These are phyloP conservation scores for Arachis hypogaea DNA, from an alignment of 306 rosid species.

Conservation along the genomic window DNA sequence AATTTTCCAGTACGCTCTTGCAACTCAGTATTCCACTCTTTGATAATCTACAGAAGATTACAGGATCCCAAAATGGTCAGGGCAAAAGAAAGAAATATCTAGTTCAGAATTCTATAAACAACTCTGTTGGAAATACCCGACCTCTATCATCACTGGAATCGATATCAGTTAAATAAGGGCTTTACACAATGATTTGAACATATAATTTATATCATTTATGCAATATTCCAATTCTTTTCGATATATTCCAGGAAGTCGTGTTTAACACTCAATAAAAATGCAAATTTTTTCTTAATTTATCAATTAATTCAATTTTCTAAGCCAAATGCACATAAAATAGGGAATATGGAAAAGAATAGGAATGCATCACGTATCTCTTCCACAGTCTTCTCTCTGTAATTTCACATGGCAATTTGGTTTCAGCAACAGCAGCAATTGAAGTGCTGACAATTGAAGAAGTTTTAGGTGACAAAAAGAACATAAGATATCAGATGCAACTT, in stretches of 20 bases:
- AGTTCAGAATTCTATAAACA: constrained; percentile 7
- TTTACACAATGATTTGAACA: not conserved
- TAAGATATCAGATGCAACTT: constrained; percentile 31
- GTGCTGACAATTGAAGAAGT: constrained; percentile 28
- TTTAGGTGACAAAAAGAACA: constrained; percentile 47
- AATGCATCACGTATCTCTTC: constrained; percentile 73
- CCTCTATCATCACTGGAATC: not conserved
- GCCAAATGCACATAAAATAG: constrained; percentile 19
- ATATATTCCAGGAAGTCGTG: constrained; percentile 7
- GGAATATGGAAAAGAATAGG: constrained; percentile 1
- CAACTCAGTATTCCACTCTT: constrained; percentile 94
- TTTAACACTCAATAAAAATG: not conserved
- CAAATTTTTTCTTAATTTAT: not conserved
- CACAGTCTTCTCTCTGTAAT: constrained; percentile 94
- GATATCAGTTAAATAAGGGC: not conserved
- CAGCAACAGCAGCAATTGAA: constrained; percentile 41
- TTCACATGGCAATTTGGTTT: constrained; percentile 88
- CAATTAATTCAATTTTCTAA: constrained; percentile 16
- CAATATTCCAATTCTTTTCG: not conserved
- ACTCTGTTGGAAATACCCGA: constrained; percentile 20
- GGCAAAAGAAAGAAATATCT: constrained; percentile 24
- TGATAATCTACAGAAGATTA: constrained; percentile 64
- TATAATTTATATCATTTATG: not conserved
- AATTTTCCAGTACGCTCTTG: constrained; percentile 96
- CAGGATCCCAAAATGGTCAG: constrained; percentile 20